These are phyloP conservation scores for Ambrosia trifida DNA, from an alignment of 129 eudicot genomes.

Conservation along the genomic window DNA sequence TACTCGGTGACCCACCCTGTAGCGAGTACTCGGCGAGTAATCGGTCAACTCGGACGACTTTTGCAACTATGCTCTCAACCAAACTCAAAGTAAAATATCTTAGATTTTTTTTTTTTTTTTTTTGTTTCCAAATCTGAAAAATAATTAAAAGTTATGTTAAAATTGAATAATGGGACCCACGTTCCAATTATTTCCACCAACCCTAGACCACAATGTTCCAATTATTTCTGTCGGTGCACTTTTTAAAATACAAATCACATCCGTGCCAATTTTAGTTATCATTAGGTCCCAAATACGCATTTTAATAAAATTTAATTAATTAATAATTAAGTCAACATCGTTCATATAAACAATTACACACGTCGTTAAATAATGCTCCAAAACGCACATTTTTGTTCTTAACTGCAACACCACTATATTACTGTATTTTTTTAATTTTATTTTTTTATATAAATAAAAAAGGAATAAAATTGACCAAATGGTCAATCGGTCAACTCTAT, in stretches of 20 bases:
- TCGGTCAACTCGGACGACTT: no score
- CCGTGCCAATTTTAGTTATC: not conserved
- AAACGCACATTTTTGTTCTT: not conserved
- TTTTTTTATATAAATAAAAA: not conserved
- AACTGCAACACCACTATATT: not conserved
- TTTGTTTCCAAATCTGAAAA: not conserved
- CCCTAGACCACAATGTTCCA: conserved; percentile 31
- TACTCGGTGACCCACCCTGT: no score
- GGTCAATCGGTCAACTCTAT: conserved; percentile 8
- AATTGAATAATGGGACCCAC: conserved; percentile 8
- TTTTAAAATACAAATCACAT: not conserved
- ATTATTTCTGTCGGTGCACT: conserved; percentile 30
- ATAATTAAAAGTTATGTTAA: not conserved
- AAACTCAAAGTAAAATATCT: no score
- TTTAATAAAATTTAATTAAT: not conserved
- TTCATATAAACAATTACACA: conserved; percentile 3
- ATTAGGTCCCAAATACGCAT: conserved; percentile 11
- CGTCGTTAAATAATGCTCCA: not conserved
- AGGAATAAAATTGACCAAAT: not conserved
- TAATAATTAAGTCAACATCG: conserved; percentile 12
- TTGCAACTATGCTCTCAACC: no score
- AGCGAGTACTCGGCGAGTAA: no score
- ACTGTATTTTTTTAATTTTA: no score
- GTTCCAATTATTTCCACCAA: conserved; percentile 22
- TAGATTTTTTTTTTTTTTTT: no score